Conservation (phyloP, 345 rosid species). For the Trapa bicornis region DNA sequence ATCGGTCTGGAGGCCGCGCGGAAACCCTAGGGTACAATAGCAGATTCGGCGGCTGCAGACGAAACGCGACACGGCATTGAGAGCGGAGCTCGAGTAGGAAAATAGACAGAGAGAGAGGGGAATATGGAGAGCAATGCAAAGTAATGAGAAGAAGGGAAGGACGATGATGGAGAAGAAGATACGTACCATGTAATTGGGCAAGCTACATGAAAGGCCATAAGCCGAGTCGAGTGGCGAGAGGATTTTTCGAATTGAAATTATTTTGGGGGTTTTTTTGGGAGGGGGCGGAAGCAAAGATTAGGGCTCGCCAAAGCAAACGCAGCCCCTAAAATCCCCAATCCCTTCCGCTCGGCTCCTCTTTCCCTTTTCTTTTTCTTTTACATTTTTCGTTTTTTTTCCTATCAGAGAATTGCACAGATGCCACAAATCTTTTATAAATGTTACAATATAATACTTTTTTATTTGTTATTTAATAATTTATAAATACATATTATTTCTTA, state of each 20-base stretch:
- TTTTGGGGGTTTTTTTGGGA: conserved; percentile 2
- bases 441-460: too few species aligned
- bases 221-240: conserved; percentile 2
- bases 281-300: not conserved
- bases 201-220: conserved; percentile 97
- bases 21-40: conserved; percentile 83
- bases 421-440: too few species aligned
- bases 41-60: conserved; percentile 77
- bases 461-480: too few species aligned
- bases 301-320: too few species aligned
- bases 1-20: conserved; percentile 36
- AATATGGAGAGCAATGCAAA: not conserved
- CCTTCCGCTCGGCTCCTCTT: too few species aligned
- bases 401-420: too few species aligned
- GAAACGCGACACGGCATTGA: conserved; percentile 8
- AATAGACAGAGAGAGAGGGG: not conserved
- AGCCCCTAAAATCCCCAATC: too few species aligned
- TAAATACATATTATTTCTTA: too few species aligned
- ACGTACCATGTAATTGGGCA: conserved; percentile 95
- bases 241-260: conserved; percentile 10
- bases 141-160: not conserved
- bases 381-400: too few species aligned
- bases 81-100: not conserved
- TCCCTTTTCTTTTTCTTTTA: too few species aligned
- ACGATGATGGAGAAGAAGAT: not conserved